Conservation (phyloP, 345 rosid genomes). For the Populus nigra region DNA sequence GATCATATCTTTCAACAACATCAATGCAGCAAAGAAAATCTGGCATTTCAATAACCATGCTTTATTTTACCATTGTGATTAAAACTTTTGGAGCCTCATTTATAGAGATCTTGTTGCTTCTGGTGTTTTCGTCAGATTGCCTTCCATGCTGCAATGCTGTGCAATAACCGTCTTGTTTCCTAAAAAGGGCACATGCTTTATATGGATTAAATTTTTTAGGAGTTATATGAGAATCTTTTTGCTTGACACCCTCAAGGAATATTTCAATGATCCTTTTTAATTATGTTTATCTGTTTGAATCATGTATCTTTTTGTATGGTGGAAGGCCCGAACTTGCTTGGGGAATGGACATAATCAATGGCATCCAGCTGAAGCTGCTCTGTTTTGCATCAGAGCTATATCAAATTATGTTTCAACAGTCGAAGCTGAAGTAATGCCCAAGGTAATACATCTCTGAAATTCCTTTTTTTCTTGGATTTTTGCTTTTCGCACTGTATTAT, state of each 20-base stretch:
- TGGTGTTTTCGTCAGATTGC: not conserved
- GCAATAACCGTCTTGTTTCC: not conserved
- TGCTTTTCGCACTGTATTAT: not conserved
- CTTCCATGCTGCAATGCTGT: not conserved
- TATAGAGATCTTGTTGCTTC: not conserved
- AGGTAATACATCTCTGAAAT: constrained; percentile 41
- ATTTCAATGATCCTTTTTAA: not conserved
- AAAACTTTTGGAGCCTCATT: not conserved
- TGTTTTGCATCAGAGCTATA: constrained; percentile 89
- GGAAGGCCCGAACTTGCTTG: constrained; percentile 70
- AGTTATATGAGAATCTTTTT: not conserved
- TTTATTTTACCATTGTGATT: not conserved
- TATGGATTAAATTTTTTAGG: not conserved
- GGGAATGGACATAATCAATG: constrained; percentile 67
- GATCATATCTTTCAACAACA: not conserved
- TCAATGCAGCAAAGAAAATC: not conserved
- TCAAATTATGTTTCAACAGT: constrained; percentile 73
- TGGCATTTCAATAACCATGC: not conserved
- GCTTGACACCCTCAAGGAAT: not conserved
- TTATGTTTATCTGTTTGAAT: not conserved
- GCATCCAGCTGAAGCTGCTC: constrained; percentile 96
- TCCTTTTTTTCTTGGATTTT: constrained; percentile 7
- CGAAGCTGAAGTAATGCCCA: constrained; percentile 93
- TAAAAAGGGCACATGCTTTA: not conserved
- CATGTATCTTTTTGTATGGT: constrained; percentile 16